Base-by-base conservation (phyloP, 179 eudicot genomes). In the Amaranthus tricolor region DNA sequence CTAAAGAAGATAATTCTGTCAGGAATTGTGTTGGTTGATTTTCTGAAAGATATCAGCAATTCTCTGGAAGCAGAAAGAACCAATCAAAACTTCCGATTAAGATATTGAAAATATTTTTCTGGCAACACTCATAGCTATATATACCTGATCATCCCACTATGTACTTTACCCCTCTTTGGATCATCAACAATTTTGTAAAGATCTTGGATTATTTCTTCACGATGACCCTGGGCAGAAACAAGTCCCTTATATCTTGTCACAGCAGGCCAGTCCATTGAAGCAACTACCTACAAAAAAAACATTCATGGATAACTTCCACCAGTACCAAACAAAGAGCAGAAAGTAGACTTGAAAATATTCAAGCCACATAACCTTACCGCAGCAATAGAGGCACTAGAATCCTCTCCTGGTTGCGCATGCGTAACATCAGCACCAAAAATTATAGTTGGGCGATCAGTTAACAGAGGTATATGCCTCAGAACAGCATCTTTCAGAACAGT, bases 191-290 rank as follows among this genome's bases (percentile, higher is more conserved):
- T 20, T 16, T 9, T 14, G 4, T 10, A 2, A 40, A 60, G 84
- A 77, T 88, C 87, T 31, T 59, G 75, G 6, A 90, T 88, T 0
- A 86, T 85, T 52, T 90, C 91, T 14, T 84, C 73, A 56, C 91
- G 53, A 48, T 87, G 95, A 12, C 67, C 40, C 64, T 88, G 91
- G 20, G 88, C 86, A 76, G 86, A 81, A 47, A 88, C 87, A 31
- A 86, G 31, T 7, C 74, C 92, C 68, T 84, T 79, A 76, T 85
- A 88, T 73, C 79, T 86, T 0, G 88, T 79, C 1, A 85, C 81
- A 51, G 76, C 64, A 14, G 94, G 94, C 94, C 94, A 90, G 54
- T 88, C 94, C 91, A 90, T 85, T 67, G 94, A 90, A 14, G 90
- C 94, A 60, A 82, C 81, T 11, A 78, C 81, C 81, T 78, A 73